These are phyloP conservation scores for Coelastrella sp. DNA, from an alignment of 139 green algal species.

Conservation along the genomic window DNA sequence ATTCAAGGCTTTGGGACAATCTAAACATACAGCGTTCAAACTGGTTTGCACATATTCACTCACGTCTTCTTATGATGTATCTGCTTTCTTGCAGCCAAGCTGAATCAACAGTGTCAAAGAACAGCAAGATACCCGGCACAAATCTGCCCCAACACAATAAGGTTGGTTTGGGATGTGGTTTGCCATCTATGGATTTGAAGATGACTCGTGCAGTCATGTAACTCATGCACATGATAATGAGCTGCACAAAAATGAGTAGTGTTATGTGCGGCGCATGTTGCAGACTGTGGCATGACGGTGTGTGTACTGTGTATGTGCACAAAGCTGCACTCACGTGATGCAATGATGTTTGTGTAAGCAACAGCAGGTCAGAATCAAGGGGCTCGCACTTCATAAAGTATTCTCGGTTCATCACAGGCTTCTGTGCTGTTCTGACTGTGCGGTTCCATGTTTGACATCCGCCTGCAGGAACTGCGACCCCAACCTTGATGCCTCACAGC, in stretches of 20 bases:
- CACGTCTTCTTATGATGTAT: too few relatives aligned
- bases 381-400: not conserved
- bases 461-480: constrained; percentile 23
- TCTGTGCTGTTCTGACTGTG: not conserved
- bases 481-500: not conserved
- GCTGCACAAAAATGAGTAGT: too few relatives aligned
- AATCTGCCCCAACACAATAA: constrained; percentile 33
- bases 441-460: too few relatives aligned
- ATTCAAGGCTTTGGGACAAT: too few relatives aligned
- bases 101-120: not conserved
- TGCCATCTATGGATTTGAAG: not conserved
- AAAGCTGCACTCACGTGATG: too few relatives aligned
- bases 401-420: not conserved
- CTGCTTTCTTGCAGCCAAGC: constrained; percentile 22
- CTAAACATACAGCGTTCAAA: too few relatives aligned
- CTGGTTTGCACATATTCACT: too few relatives aligned
- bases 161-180: not conserved
- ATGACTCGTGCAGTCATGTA: not conserved
- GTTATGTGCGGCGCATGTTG: too few relatives aligned
- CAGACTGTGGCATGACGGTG: too few relatives aligned
- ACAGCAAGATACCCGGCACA: not conserved
- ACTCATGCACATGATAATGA: not conserved
- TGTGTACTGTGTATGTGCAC: too few relatives aligned
- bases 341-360: too few relatives aligned
- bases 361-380: too few relatives aligned